phyloP scores from a whole-genome alignment of 495 filamentous ascomycete genomes.

The Rhypophila decipiens region DNA sequence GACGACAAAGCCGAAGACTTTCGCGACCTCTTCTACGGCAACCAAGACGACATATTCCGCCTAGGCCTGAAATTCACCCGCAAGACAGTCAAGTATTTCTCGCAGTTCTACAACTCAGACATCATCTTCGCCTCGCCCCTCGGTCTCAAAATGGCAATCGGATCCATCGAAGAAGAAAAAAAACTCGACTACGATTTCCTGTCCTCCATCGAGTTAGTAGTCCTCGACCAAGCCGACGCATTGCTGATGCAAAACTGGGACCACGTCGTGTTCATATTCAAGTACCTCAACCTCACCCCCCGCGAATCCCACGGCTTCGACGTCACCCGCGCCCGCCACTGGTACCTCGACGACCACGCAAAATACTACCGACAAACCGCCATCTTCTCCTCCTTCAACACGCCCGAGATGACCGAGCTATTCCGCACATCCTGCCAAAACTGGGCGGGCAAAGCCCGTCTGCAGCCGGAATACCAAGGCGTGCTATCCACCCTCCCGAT shows the following conservation, averaged over 20 bases:
- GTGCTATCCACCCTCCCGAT: slow-evolving; percentile 60
- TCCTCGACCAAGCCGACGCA: slow-evolving; percentile 89
- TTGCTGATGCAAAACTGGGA: slow-evolving; percentile 99
- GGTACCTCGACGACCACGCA: slow-evolving; percentile 86
- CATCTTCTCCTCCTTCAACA: slow-evolving; percentile 72
- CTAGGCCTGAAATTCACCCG: slow-evolving; percentile 91
- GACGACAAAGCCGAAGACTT: slow-evolving; percentile 81
- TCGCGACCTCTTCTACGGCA: slow-evolving; percentile 82
- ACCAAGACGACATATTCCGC: slow-evolving; percentile 94
- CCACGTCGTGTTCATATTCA: slow-evolving; percentile 81
- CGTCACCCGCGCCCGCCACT: slow-evolving; percentile 81
- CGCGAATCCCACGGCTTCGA: slow-evolving; percentile 89
- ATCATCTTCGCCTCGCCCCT: slow-evolving; percentile 87
- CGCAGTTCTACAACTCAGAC: slow-evolving; percentile 93
- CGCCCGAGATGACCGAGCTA: slow-evolving; percentile 79
- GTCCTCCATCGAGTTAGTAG: slow-evolving; percentile 80
- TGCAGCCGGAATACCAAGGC: slow-evolving; percentile 59
- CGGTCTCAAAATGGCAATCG: slow-evolving; percentile 83
- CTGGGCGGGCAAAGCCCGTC: slow-evolving; percentile 67
- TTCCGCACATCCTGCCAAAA: slow-evolving; percentile 73
- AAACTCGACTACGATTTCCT: slow-evolving; percentile 88
- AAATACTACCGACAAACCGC: slow-evolving; percentile 77
- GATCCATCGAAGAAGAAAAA: slow-evolving; percentile 62
- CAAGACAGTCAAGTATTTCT: slow-evolving; percentile 90
- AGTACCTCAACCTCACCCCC: slow-evolving; percentile 87